Conservation (phyloP, 345 rosid species). For the Xanthoceras sorbifolium region DNA sequence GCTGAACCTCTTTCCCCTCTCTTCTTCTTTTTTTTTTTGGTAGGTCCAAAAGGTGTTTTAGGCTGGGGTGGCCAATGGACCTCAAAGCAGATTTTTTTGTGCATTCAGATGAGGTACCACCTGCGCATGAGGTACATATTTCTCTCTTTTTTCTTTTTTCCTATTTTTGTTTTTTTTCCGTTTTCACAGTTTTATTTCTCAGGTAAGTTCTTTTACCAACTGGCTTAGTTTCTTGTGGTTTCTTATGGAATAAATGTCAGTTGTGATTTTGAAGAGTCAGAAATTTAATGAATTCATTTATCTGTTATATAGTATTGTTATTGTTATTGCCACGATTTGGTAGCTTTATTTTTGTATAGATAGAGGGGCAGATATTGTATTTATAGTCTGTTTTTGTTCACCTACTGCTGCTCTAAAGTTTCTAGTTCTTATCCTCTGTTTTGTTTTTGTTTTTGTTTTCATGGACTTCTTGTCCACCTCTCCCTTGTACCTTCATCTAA, state of each 20-base stretch:
- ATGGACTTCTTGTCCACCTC: too few species aligned
- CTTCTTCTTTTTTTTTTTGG: conserved; percentile 5
- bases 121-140: conserved; percentile 43
- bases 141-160: conserved; percentile 3
- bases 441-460: not conserved
- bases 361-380: not conserved
- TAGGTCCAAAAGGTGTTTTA: conserved; percentile 81
- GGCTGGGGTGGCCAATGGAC: conserved; percentile 75
- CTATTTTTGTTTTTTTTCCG: not conserved
- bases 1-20: not conserved
- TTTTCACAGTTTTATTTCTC: conserved; percentile 9
- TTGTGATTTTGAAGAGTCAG: not conserved
- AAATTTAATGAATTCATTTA: not conserved
- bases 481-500: not conserved
- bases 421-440: not conserved
- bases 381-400: not conserved
- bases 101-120: conserved; percentile 47
- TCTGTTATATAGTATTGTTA: not conserved
- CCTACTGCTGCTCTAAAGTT: too few species aligned
- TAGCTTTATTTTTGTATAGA: not conserved
- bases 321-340: not conserved
- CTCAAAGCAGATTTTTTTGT: conserved; percentile 67
- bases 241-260: not conserved
- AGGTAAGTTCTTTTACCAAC: not conserved
- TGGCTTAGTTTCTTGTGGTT: not conserved